Conservation (phyloP, 768 basidiomycete species). For the Flagelloscypha sp. region DNA sequence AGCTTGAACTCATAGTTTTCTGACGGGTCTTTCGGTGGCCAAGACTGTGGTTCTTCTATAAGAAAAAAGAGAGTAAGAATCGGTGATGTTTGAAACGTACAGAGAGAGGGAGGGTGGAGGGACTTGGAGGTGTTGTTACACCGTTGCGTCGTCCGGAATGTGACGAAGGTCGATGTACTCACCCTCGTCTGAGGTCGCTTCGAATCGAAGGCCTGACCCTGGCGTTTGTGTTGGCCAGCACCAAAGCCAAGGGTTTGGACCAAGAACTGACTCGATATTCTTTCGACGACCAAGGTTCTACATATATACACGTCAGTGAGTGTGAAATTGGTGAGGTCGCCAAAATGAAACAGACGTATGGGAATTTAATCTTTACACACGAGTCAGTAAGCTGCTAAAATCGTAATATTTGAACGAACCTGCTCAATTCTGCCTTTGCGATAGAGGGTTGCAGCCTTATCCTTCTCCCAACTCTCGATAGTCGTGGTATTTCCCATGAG, state of each 20-base stretch:
- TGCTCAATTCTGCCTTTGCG: slow-evolving; percentile 80
- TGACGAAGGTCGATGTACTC: slow-evolving; percentile 57
- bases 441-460: slow-evolving; percentile 81
- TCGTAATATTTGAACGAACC: slow-evolving; percentile 25
- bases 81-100: slow-evolving; percentile 3
- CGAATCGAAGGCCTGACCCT: slow-evolving; percentile 73
- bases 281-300: slow-evolving; percentile 71
- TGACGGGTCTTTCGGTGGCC: slow-evolving; percentile 72
- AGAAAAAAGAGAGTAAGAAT: slow-evolving; percentile 6
- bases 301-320: slow-evolving; percentile 9
- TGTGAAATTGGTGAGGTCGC: background rate
- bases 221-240: slow-evolving; percentile 64
- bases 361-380: slow-evolving; percentile 67
- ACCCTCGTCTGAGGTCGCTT: slow-evolving; percentile 65
- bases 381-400: slow-evolving; percentile 5
- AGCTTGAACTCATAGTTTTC: slow-evolving; percentile 34
- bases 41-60: slow-evolving; percentile 26
- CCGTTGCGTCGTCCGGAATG: no score
- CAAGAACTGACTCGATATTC: slow-evolving; percentile 76
- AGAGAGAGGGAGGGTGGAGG: slow-evolving; percentile 4
- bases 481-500: slow-evolving; percentile 82
- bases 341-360: slow-evolving; percentile 58
- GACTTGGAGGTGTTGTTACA: slow-evolving; percentile 8
- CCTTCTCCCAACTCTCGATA: slow-evolving; percentile 97
- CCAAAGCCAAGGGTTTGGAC: slow-evolving; percentile 70